Evolutionary conservation across 345 rosid genomes (phyloP), one percentile per base, ranked within the genome.

Genomic region (Lumnitzera littorea): DNA sequence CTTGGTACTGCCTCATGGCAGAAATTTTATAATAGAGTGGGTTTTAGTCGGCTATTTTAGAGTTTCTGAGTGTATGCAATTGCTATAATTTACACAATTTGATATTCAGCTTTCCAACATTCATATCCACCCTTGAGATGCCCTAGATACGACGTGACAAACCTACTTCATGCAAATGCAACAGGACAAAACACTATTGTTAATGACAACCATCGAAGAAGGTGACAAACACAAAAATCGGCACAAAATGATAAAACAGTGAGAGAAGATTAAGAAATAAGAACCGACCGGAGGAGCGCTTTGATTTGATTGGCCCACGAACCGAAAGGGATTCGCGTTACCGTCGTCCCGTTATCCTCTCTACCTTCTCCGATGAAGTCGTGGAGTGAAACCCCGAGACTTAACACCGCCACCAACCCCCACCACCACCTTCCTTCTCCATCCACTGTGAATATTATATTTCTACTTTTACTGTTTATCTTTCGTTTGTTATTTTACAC

Each of bases 231-330:
- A 43, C n/a, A 46, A 20, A 59, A 49, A 25, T 27, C 0, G 16
- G 58, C 16, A 2, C 9, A 20, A 48, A 12, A 24, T n/a, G 54
- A 24, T 5, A 14, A 27, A 43, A 48, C 20, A 31, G 36, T 13
- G 56, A n/a, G 15, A 27, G 43, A 55, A 15, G 57, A 5, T 16
- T 49, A 46, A 17, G 20, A 20, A 20, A 20, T 20, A 20, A 20
- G 15, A 12, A 43, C 15, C n/a, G 20, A 85, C 92, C 91, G 85
- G 96, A 66, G 91, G 88, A 60, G 86, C 78, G 76, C 84, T n/a
- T n/a, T n/a, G n/a, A n/a, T 84, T 72, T 88, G 97, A 60, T 88
- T 84, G 58, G 91, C 82, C 50, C 97, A 88, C 47, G 97, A 88
- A 51, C 96, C 94, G 43, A 91, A 88, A 41, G 91, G 89, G 49